Conservation (phyloP, 1,139 yeast species). For the Geotrichum phurueaensis region DNA sequence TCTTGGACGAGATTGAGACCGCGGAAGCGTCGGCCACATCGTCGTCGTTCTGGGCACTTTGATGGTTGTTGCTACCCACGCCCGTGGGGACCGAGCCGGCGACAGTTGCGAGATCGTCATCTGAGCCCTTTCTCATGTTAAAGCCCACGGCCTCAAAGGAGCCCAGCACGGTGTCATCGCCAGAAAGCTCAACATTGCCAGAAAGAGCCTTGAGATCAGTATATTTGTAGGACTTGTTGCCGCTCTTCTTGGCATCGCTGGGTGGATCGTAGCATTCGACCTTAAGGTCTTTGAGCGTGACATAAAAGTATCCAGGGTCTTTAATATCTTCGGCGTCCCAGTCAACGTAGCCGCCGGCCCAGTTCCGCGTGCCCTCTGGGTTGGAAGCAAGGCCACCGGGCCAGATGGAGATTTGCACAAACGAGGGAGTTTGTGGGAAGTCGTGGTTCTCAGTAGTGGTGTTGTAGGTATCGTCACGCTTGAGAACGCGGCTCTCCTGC, state of each 20-base stretch:
- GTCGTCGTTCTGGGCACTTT: neutral
- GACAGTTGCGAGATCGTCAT: slow-evolving; percentile 24
- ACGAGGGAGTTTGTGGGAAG: slow-evolving; percentile 89
- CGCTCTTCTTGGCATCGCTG: slow-evolving; percentile 40
- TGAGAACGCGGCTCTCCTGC: slow-evolving; percentile 57
- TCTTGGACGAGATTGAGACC: slow-evolving; percentile 20
- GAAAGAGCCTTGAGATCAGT: slow-evolving; percentile 45
- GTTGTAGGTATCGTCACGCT: slow-evolving; percentile 63
- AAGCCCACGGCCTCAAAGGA: slow-evolving; percentile 59
- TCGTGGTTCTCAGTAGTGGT: slow-evolving; percentile 50
- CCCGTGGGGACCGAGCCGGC: slow-evolving; percentile 18
- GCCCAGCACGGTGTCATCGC: slow-evolving; percentile 55
- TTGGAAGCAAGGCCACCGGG: slow-evolving; percentile 73
- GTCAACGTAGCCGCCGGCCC: slow-evolving; percentile 90
- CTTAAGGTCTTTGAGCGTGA: slow-evolving; percentile 52
- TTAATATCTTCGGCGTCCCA: slow-evolving; percentile 74
- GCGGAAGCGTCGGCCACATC: slow-evolving; percentile 16
- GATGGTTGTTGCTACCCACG: slow-evolving; percentile 3
- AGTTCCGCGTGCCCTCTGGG: slow-evolving; percentile 71
- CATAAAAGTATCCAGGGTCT: slow-evolving; percentile 72
- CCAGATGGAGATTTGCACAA: slow-evolving; percentile 85
- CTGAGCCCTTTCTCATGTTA: slow-evolving; percentile 43
- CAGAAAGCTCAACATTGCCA: slow-evolving; percentile 50
- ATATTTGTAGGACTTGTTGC: slow-evolving; percentile 54
- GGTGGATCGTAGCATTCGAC: slow-evolving; percentile 72